Evolutionary conservation across 108 stramenopile species (phyloP).

Genomic region (Epipyxis sp.): DNA sequence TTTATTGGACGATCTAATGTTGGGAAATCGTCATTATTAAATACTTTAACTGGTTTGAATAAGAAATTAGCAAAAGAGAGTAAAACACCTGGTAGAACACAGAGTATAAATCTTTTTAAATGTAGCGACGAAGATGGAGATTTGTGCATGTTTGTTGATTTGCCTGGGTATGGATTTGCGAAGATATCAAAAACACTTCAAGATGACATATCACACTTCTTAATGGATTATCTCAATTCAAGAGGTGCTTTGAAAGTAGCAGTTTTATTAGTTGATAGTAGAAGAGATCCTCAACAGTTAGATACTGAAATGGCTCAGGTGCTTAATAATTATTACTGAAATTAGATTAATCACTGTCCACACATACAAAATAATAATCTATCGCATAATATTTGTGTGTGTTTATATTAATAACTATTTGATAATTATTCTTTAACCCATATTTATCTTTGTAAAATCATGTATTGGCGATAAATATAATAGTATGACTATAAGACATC

Average conservation of each 20-base stretch:
- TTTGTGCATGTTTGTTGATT: slow-evolving; percentile 72
- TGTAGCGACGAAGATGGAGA: slow-evolving; percentile 27
- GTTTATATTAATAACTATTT: too few species aligned
- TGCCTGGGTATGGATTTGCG: slow-evolving; percentile 94
- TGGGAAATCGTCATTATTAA: slow-evolving; percentile 57
- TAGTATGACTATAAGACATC: too few species aligned
- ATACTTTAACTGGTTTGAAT: slow-evolving; percentile 43
- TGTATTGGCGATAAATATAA: too few species aligned
- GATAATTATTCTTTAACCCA: too few species aligned
- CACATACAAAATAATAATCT: too few species aligned
- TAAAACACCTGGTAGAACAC: slow-evolving; percentile 54
- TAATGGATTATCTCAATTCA: slow-evolving; percentile 66
- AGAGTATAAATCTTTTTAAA: slow-evolving; percentile 42
- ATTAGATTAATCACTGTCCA: too few species aligned
- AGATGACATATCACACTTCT: slow-evolving; percentile 69
- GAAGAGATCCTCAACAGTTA: slow-evolving; percentile 70
- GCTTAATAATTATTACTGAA: too few species aligned
- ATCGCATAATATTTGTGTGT: too few species aligned
- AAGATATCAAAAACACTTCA: slow-evolving; percentile 74
- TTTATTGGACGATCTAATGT: slow-evolving; percentile 56
- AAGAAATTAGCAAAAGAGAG: slow-evolving; percentile 40
- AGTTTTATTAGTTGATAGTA: slow-evolving; percentile 76
- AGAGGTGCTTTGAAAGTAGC: slow-evolving; percentile 74
- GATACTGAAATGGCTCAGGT: slow-evolving; percentile 70
- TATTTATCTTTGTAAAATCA: too few species aligned